Conservation (phyloP, 768 basidiomycete species). For the Phanerodontia chrysosporium region DNA sequence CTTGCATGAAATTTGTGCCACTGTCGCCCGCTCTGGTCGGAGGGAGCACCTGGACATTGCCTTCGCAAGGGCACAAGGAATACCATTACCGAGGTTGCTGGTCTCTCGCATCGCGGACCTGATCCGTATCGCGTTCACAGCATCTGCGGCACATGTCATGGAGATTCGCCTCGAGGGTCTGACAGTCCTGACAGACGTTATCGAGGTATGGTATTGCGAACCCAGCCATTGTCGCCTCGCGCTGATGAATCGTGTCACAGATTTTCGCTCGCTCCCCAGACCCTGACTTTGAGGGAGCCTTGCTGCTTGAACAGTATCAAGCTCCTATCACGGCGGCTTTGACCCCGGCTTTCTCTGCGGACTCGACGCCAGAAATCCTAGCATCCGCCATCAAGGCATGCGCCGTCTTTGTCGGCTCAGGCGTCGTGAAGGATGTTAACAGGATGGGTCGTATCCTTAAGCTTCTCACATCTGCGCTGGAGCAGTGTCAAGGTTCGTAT, state of each 20-base stretch:
- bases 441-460: slow-evolving; percentile 95
- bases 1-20: slow-evolving; percentile 80
- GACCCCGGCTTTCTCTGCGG: slow-evolving; percentile 93
- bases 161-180: slow-evolving; percentile 92
- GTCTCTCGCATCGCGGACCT: slow-evolving; percentile 87
- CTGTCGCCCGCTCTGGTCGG: slow-evolving; percentile 67
- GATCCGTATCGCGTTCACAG: slow-evolving; percentile 97
- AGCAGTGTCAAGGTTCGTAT: slow-evolving; percentile 78
- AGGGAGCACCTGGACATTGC: slow-evolving; percentile 81
- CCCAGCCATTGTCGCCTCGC: neutral
- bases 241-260: slow-evolving; percentile 35
- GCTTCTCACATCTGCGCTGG: slow-evolving; percentile 79
- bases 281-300: slow-evolving; percentile 86
- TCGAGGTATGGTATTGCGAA: slow-evolving; percentile 62
- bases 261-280: slow-evolving; percentile 84
- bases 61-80: slow-evolving; percentile 58
- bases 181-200: slow-evolving; percentile 85
- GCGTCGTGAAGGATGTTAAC: slow-evolving; percentile 83
- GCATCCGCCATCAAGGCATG: slow-evolving; percentile 91
- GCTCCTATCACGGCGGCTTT: slow-evolving; percentile 97
- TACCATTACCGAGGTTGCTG: slow-evolving; percentile 59
- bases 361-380: slow-evolving; percentile 92
- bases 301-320: slow-evolving; percentile 94
- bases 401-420: slow-evolving; percentile 92
- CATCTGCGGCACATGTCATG: slow-evolving; percentile 93